Conservation (phyloP, 2,329 filamentous ascomycete species). For the Sphaerulina populicola region DNA sequence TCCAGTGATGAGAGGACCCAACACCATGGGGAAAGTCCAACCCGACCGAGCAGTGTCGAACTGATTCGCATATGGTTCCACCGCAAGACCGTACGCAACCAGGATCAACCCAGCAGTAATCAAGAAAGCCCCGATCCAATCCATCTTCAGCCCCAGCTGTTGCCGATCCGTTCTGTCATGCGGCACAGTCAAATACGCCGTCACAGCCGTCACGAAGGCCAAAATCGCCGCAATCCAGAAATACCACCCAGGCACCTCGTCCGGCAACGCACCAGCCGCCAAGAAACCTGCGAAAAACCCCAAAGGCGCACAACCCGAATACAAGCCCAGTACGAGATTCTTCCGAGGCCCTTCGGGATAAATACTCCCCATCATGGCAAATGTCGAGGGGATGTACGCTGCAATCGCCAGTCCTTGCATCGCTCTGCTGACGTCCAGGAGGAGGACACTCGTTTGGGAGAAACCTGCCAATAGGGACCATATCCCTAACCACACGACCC, state of each 20-base stretch:
- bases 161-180: slow-evolving; percentile 28
- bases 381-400: slow-evolving; percentile 31
- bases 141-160: slow-evolving; percentile 31
- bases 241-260: slow-evolving; percentile 27
- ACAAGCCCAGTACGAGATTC: slow-evolving; percentile 32
- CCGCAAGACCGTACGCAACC: slow-evolving; percentile 31
- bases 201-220: slow-evolving; percentile 24
- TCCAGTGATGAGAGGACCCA: slow-evolving; percentile 28
- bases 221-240: slow-evolving; percentile 31
- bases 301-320: slow-evolving; percentile 32
- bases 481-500: slow-evolving; percentile 30
- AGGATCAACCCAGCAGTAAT: slow-evolving; percentile 32
- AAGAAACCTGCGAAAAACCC: slow-evolving; percentile 34
- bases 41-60: slow-evolving; percentile 13
- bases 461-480: slow-evolving; percentile 33
- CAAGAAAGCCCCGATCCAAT: slow-evolving; percentile 31
- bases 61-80: slow-evolving; percentile 26
- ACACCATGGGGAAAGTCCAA: slow-evolving; percentile 26
- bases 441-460: slow-evolving; percentile 19
- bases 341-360: slow-evolving; percentile 30
- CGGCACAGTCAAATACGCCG: slow-evolving; percentile 31
- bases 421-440: slow-evolving; percentile 31
- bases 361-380: slow-evolving; percentile 30
- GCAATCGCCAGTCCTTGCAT: slow-evolving; percentile 35
- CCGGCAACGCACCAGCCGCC: slow-evolving; percentile 27